Evolutionary conservation across 1,284 basidiomycete genomes (phyloP).

Genomic region (Tetrapyrgos nigripes): DNA sequence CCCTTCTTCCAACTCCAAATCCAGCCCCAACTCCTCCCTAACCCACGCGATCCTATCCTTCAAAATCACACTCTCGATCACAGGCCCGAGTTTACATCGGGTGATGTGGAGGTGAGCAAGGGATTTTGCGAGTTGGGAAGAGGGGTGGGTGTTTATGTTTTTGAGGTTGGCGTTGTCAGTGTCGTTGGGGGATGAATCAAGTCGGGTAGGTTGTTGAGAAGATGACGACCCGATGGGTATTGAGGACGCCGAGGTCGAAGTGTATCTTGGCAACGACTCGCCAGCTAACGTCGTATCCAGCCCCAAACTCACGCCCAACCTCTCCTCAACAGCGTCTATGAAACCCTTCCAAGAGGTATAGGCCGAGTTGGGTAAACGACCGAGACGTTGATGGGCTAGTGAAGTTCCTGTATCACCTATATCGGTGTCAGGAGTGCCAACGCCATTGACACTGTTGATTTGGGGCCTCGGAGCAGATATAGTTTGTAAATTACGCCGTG

Average conservation of each 20-base stretch:
- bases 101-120: constrained; percentile 53
- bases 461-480: neutral
- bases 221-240: neutral
- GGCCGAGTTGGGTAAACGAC: constrained; percentile 49
- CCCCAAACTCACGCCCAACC: constrained; percentile 43
- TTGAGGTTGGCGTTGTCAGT: neutral
- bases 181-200: too few species aligned
- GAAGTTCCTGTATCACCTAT: constrained; percentile 38
- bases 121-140: constrained; percentile 39
- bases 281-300: too few species aligned
- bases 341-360: constrained; percentile 56
- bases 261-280: too few species aligned
- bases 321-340: constrained; percentile 40
- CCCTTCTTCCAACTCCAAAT: constrained; percentile 5
- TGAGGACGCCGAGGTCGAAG: neutral
- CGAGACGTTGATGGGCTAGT: constrained; percentile 48
- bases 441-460: too few species aligned
- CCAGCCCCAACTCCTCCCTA: constrained; percentile 37
- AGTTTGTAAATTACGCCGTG: neutral
- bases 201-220: neutral
- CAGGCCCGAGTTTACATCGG: constrained; percentile 57
- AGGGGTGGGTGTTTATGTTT: constrained; percentile 12
- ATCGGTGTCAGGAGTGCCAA: too few species aligned
- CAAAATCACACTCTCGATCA: constrained; percentile 56
- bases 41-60: constrained; percentile 56